phyloP scores from a whole-genome alignment of 345 rosid genomes.

The Stellera chamaejasme region DNA sequence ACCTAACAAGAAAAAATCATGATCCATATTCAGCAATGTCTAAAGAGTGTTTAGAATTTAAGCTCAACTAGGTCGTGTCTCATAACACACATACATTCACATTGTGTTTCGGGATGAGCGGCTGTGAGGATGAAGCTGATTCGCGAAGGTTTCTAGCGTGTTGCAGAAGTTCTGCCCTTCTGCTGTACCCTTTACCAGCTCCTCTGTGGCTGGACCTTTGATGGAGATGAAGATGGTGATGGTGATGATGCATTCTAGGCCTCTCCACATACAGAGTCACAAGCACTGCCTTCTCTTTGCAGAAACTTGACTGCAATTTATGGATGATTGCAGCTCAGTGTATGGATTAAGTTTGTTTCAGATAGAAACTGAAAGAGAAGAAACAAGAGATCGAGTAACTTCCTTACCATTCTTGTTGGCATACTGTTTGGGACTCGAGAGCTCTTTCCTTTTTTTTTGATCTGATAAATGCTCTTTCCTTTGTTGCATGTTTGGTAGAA shows the following conservation, averaged over 20 bases:
- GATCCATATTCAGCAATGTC: too few relatives aligned
- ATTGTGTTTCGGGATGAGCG: not conserved
- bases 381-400: not conserved
- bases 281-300: conserved; percentile 25
- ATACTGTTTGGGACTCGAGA: not conserved
- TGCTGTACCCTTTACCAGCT: conserved; percentile 22
- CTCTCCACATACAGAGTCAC: conserved; percentile 35
- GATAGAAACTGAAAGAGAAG: not conserved
- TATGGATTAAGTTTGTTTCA: not conserved
- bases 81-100: too few relatives aligned
- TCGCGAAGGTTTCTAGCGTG: conserved; percentile 29
- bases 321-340: not conserved
- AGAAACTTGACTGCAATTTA: conserved; percentile 27
- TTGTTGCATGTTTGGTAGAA: too few relatives aligned
- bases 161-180: conserved; percentile 44
- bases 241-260: conserved; percentile 14
- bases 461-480: too few relatives aligned
- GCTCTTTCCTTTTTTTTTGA: too few relatives aligned
- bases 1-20: too few relatives aligned
- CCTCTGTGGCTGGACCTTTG: not conserved
- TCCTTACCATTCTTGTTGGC: conserved; percentile 23
- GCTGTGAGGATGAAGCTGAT: conserved; percentile 17
- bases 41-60: too few relatives aligned
- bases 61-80: too few relatives aligned
- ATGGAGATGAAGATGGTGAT: conserved; percentile 16